phyloP scores from a whole-genome alignment of 352 stramenopile species.

The Ophiocytium majus region DNA sequence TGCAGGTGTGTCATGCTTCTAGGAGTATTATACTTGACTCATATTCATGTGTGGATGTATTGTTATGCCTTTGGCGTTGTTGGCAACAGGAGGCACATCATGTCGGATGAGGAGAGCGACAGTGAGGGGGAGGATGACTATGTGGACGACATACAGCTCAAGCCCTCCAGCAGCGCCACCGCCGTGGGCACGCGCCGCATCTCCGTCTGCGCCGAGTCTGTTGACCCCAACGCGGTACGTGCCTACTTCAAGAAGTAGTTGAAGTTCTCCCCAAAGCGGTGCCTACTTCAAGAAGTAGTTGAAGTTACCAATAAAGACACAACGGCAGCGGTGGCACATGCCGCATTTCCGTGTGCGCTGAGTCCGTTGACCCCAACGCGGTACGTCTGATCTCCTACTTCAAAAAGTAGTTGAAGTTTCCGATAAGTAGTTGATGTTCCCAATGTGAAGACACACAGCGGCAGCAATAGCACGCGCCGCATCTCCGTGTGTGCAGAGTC shows the following conservation, averaged over 20 bases:
- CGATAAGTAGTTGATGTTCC: neutral
- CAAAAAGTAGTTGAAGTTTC: neutral
- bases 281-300: neutral
- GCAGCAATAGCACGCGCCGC: conserved; percentile 32
- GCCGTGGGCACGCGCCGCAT: conserved; percentile 40
- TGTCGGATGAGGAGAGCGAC: conserved; percentile 18
- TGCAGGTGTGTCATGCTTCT: too few relatives aligned
- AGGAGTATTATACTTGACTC: too few relatives aligned
- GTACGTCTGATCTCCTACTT: conserved; percentile 34
- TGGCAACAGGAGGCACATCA: neutral
- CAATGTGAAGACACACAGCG: conserved; percentile 9
- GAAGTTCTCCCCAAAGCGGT: neutral
- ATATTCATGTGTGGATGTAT: too few relatives aligned
- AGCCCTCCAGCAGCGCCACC: conserved; percentile 17
- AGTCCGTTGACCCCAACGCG: conserved; percentile 54
- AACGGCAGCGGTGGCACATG: conserved; percentile 29
- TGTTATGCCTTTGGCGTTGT: neutral
- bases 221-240: conserved; percentile 56
- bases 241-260: neutral
- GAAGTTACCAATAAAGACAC: neutral
- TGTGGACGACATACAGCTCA: conserved; percentile 56
- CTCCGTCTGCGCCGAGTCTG: conserved; percentile 59
- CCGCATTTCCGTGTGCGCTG: conserved; percentile 55
- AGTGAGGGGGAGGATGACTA: conserved; percentile 59
- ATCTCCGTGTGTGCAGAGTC: conserved; percentile 57